These are phyloP conservation scores for Murraya paniculata DNA, from an alignment of 345 rosid genomes.

Conservation along the genomic window DNA sequence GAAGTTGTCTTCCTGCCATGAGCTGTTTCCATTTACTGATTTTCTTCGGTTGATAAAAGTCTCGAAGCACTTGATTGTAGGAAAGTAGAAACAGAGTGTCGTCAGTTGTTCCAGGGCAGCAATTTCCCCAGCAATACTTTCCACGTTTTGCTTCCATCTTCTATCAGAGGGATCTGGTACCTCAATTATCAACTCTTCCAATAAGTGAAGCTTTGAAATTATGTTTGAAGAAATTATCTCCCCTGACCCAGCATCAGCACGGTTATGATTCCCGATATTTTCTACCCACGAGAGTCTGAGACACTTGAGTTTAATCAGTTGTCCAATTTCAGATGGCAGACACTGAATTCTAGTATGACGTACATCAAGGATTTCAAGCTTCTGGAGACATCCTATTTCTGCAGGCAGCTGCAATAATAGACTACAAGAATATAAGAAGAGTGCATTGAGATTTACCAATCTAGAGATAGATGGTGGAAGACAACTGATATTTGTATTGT, in stretches of 20 bases:
- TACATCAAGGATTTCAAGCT: constrained; percentile 25
- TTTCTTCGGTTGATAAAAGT: constrained; percentile 1
- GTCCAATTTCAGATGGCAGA: constrained; percentile 13
- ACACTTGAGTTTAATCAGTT: constrained; percentile 18
- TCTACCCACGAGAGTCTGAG: constrained; percentile 17
- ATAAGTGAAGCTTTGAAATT: constrained; percentile 6
- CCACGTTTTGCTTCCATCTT: background rate
- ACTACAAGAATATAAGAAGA: constrained; percentile 19
- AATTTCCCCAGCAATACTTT: background rate
- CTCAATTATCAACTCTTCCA: constrained; percentile 24
- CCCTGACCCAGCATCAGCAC: background rate
- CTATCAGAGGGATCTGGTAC: background rate
- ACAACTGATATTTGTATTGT: background rate
- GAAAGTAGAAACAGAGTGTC: constrained; percentile 23
- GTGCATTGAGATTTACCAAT: constrained; percentile 16
- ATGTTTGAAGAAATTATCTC: constrained; percentile 1
- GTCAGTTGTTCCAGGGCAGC: constrained; percentile 3
- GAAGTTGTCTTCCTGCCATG: background rate
- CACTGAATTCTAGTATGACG: constrained; percentile 9
- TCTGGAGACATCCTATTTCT: background rate
- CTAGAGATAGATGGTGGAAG: constrained; percentile 20
- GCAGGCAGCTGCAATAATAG: constrained; percentile 4
- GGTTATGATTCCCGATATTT: constrained; percentile 6
- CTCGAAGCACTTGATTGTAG: background rate
- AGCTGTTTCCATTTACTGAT: background rate